Evolutionary conservation across 345 rosid genomes (phyloP).

Genomic region (Gossypioides kirkii): DNA sequence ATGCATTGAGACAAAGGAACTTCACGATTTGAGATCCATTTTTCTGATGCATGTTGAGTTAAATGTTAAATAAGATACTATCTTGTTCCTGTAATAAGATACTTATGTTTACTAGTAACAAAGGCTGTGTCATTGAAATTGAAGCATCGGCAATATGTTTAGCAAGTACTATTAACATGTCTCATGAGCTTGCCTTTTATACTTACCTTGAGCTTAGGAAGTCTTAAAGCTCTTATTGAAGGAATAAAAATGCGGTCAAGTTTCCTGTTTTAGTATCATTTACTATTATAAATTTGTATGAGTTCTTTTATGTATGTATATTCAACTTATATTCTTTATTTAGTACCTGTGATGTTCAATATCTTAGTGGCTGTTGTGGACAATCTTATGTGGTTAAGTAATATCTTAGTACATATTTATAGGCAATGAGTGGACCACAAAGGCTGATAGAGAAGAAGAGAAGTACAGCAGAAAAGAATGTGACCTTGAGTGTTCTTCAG

Average conservation of each 20-base stretch:
- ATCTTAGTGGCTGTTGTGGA: neutral
- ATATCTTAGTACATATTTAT: neutral
- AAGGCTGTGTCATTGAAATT: neutral
- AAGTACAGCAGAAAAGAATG: slow-evolving; percentile 76
- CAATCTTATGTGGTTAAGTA: slow-evolving; percentile 2
- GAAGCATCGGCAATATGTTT: neutral
- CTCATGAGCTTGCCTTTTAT: neutral
- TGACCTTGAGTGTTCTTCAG: slow-evolving; percentile 79
- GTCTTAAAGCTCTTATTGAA: neutral
- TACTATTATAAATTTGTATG: neutral
- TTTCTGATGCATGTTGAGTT: neutral
- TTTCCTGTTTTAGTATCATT: neutral
- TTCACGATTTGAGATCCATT: neutral
- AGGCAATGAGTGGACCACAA: slow-evolving; percentile 41
- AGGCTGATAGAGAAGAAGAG: slow-evolving; percentile 59
- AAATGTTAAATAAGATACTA: neutral
- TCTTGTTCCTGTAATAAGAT: neutral
- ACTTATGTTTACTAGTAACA: neutral
- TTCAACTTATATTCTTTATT: neutral
- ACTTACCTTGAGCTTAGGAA: neutral
- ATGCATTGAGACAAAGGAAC: neutral
- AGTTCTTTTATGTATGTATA: neutral
- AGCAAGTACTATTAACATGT: neutral
- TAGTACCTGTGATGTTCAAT: neutral
- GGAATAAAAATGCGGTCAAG: neutral